These are phyloP conservation scores for Solanum hybrid DNA, from an alignment of 305 asterid species.

Conservation along the genomic window DNA sequence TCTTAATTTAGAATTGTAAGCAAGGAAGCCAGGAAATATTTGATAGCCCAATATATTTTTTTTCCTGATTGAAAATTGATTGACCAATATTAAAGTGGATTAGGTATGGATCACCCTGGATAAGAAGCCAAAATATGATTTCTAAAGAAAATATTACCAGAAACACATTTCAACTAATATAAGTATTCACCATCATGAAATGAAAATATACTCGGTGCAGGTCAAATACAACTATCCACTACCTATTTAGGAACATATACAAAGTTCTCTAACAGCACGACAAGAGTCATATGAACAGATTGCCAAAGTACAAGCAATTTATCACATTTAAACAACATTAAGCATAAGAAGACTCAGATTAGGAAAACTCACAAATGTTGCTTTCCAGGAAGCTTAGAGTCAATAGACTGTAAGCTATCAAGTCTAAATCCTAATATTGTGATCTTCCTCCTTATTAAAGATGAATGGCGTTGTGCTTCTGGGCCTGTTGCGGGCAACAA, in stretches of 20 bases:
- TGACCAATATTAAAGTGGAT: not conserved
- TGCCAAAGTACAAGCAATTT: not conserved
- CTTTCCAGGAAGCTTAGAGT: conserved; percentile 53
- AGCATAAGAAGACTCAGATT: not conserved
- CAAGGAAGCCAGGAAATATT: not conserved
- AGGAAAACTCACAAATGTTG: conserved; percentile 52
- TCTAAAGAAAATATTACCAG: not conserved
- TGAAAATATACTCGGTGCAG: not conserved
- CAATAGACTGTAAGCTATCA: conserved; percentile 61
- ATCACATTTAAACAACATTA: not conserved
- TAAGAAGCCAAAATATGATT: not conserved
- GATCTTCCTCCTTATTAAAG: conserved; percentile 81
- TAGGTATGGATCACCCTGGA: not conserved
- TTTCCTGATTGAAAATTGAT: not conserved
- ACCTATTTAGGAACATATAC: not conserved
- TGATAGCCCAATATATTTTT: not conserved
- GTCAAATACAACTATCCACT: not conserved
- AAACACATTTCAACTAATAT: not conserved
- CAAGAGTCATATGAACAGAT: not conserved
- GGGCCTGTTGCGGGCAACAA: conserved; percentile 57
- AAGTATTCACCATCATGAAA: not conserved
- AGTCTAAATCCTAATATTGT: conserved; percentile 78
- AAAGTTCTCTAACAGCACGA: not conserved
- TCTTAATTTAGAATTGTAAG: not conserved
- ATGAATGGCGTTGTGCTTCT: conserved; percentile 79